Percentiles rank a stretch among this genome's conserved stretches.
phyloP scores from a whole-genome alignment of 1,284 basidiomycete species.

The Leccinum griseonigrum region DNA sequence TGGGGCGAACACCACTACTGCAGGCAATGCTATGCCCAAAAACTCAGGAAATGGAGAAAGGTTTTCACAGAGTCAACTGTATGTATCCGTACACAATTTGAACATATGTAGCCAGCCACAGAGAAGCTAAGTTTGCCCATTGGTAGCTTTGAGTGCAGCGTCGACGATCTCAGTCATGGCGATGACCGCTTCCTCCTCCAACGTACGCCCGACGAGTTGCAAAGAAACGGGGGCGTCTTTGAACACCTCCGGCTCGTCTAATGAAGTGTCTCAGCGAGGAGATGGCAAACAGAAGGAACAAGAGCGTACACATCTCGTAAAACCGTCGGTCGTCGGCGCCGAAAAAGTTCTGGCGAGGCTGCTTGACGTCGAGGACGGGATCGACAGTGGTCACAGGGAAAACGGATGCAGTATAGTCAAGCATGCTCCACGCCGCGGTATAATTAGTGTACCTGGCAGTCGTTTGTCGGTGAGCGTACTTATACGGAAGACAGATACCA shows the following conservation, averaged over 20 bases:
- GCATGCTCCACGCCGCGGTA: constrained; percentile 63
- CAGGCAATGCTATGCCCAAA: constrained; percentile 84
- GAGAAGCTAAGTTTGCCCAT: not conserved
- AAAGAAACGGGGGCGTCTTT: constrained; percentile 64
- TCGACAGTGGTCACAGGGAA: constrained; percentile 69
- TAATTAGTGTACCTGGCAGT: constrained; percentile 46
- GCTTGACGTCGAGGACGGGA: constrained; percentile 43
- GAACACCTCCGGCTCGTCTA: constrained; percentile 59
- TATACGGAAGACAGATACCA: not conserved
- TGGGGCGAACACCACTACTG: constrained; percentile 82
- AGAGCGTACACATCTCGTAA: constrained; percentile 54
- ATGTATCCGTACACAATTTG: not conserved
- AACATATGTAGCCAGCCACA: not conserved
- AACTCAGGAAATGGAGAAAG: too few relatives aligned
- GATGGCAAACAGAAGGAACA: not conserved
- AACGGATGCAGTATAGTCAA: constrained; percentile 66
- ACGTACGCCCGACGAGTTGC: constrained; percentile 66
- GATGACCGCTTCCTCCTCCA: constrained; percentile 73
- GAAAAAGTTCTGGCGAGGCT: constrained; percentile 43
- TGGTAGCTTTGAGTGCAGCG: constrained; percentile 29
- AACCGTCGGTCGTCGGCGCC: constrained; percentile 45
- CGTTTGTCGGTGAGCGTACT: too few relatives aligned
- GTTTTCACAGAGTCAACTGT: too few relatives aligned
- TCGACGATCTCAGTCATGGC: constrained; percentile 62
- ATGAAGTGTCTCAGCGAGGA: constrained; percentile 8